Conservation (phyloP, 768 basidiomycete genomes). For the Cystoderma amianthinum region DNA sequence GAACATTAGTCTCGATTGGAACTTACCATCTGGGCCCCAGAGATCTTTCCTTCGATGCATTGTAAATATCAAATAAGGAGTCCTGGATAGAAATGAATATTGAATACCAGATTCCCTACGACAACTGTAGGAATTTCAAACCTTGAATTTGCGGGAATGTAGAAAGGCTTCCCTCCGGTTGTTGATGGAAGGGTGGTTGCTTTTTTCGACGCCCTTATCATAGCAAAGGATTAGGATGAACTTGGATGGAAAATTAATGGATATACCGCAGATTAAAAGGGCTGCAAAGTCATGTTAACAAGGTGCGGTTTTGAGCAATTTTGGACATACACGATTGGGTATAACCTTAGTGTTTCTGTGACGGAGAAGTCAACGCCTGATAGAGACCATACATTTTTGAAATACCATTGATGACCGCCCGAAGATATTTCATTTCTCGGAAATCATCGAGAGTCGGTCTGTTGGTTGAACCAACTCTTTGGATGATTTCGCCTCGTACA, state of each 20-base stretch:
- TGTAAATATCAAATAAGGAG: slow-evolving; percentile 21
- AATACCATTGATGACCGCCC: slow-evolving; percentile 1
- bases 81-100: not conserved
- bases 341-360: slow-evolving; percentile 1
- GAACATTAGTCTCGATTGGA: too few relatives aligned
- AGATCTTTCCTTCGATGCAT: slow-evolving; percentile 34
- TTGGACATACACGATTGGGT: not conserved
- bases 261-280: slow-evolving; percentile 1
- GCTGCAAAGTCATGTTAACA: not conserved
- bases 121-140: not conserved
- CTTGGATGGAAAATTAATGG: not conserved
- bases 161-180: slow-evolving; percentile 22
- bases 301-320: not conserved
- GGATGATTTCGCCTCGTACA: not conserved
- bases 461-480: not conserved
- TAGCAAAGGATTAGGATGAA: too few relatives aligned
- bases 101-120: not conserved
- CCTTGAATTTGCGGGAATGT: slow-evolving; percentile 25
- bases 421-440: slow-evolving; percentile 1
- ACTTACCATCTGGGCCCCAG: slow-evolving; percentile 40
- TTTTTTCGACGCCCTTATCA: slow-evolving; percentile 11
- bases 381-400: not conserved
- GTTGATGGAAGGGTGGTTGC: slow-evolving; percentile 23
- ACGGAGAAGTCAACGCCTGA: not conserved
- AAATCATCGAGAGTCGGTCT: not conserved